Evolutionary conservation across 345 rosid genomes (phyloP), one percentile per base, ranked within the genome.

Genomic region (Populus deltoides): DNA sequence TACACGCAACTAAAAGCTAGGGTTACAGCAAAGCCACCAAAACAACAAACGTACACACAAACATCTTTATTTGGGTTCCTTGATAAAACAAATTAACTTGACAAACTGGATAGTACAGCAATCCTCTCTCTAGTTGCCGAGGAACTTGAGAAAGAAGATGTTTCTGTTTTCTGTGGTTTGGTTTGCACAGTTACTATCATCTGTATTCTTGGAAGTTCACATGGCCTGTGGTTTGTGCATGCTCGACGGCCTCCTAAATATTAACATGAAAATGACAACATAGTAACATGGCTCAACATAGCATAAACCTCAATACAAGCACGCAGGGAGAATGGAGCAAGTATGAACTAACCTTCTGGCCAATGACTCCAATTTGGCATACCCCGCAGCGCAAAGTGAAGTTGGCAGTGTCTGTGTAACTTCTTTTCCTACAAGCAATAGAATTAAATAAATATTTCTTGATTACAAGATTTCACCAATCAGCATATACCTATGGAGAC

Each of bases 221-320:
- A 88, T 96, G 98, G 71, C 97, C 98, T 7, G 97, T 93, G 49
- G 97, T 97, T 83, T 89, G 94, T 31, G 99, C 97, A 86, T 96
- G 97, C 80, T 91, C 97, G 80, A 79, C 90, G 53, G 98, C 98
- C 85, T 93, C 97, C 98, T 96, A 88, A 47, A 10, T 8, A 71
- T 85, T 66, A 38, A 45, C 24, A 66, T 4, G 25, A 73, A 55
- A 41, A 43, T 62, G 6, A 20, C 13, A 73, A 17, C n/a, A 39
- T 12, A 57, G 66, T 3, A 29, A 31, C 5, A 45, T 35, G 31
- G 29, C 35, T 12, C 1, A 4, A 17, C 5, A 31, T 8, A 36
- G 16, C 33, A 73, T 20, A 17, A 24, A 57, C 66, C 68, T 35
- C 24, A 5, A 49, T 20, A 13, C 5, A 16, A 31, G 22, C 22